A percentile compares a stretch with the other conserved stretches of the same genome.
These are phyloP conservation scores for Ziziphus jujuba DNA, from an alignment of 306 rosid species.

Conservation along the genomic window DNA sequence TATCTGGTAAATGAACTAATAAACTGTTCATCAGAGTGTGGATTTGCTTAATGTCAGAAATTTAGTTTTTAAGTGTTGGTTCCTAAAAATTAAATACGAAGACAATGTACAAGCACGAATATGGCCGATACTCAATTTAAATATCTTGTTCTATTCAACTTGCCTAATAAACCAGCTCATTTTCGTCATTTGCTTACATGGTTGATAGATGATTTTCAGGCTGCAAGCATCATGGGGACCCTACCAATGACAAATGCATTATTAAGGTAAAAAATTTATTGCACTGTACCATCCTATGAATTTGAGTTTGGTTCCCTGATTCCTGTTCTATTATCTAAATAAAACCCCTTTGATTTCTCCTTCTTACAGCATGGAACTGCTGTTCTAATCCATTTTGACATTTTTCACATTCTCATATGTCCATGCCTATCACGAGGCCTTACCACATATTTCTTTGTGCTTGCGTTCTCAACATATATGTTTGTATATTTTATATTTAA, in stretches of 20 bases:
- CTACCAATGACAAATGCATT: slow-evolving; percentile 40
- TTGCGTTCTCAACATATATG: not conserved
- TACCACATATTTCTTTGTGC: not conserved
- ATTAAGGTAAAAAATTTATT: slow-evolving; percentile 54
- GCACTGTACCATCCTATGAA: slow-evolving; percentile 4
- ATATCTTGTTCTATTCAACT: not conserved
- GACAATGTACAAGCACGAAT: not conserved
- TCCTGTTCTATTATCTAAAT: slow-evolving; percentile 6
- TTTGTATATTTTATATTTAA: not conserved
- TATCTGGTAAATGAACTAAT: too few relatives aligned
- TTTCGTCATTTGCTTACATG: slow-evolving; percentile 37
- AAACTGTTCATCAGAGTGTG: too few relatives aligned
- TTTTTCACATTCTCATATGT: not conserved
- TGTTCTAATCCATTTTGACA: not conserved
- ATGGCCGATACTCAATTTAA: not conserved
- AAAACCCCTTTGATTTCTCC: not conserved
- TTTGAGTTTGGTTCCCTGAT: slow-evolving; percentile 17
- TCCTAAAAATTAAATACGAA: not conserved
- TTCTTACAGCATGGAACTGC: not conserved
- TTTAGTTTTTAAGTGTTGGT: too few relatives aligned
- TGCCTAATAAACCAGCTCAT: slow-evolving; percentile 16
- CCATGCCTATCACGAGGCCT: not conserved
- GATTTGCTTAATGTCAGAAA: too few relatives aligned
- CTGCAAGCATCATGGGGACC: slow-evolving; percentile 41
- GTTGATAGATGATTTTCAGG: slow-evolving; percentile 50